These are phyloP conservation scores for Hirsutella rhossiliensis DNA, from an alignment of 2,329 filamentous ascomycete genomes.

Conservation along the genomic window DNA sequence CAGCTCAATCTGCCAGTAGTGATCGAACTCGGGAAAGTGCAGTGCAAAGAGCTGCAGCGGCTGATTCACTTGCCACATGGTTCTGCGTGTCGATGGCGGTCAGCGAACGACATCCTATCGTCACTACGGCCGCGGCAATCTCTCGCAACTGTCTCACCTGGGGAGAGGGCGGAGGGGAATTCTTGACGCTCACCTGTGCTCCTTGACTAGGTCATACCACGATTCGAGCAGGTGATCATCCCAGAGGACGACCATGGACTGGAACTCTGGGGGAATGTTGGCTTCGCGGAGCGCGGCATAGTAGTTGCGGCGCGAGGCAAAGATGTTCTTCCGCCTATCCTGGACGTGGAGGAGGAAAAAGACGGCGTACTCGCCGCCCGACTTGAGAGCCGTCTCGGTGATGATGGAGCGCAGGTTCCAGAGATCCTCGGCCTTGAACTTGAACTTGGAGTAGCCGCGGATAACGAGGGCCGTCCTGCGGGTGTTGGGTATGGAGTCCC, in stretches of 20 bases:
- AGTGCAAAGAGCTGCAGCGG: conserved; percentile 20
- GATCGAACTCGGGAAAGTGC: conserved; percentile 21
- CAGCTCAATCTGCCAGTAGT: conserved; percentile 31
- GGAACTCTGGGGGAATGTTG: conserved; percentile 51
- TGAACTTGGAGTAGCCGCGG: conserved; percentile 28
- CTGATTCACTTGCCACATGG: conserved; percentile 20
- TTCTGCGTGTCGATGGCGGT: conserved; percentile 5
- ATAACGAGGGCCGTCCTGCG: conserved; percentile 12
- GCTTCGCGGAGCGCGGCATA: conserved; percentile 34
- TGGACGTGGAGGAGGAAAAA: conserved; percentile 52
- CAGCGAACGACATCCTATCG: too few species aligned
- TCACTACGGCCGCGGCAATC: too few species aligned
- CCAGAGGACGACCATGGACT: conserved; percentile 56
- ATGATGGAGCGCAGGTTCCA: conserved; percentile 53
- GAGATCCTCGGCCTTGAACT: conserved; percentile 48
- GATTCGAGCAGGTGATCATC: conserved; percentile 53
- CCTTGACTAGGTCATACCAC: conserved; percentile 53
- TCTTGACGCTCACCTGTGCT: conserved; percentile 19
- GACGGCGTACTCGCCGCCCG: conserved; percentile 52
- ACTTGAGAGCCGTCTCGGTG: conserved; percentile 46
- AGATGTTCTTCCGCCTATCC: conserved; percentile 41
- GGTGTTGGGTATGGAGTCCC: conserved; percentile 10
- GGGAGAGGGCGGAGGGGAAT: neutral
- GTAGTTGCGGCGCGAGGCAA: conserved; percentile 36
- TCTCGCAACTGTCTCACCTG: too few species aligned